Conservation (phyloP, 768 basidiomycete genomes). For the Daedaleopsis sinensis region DNA sequence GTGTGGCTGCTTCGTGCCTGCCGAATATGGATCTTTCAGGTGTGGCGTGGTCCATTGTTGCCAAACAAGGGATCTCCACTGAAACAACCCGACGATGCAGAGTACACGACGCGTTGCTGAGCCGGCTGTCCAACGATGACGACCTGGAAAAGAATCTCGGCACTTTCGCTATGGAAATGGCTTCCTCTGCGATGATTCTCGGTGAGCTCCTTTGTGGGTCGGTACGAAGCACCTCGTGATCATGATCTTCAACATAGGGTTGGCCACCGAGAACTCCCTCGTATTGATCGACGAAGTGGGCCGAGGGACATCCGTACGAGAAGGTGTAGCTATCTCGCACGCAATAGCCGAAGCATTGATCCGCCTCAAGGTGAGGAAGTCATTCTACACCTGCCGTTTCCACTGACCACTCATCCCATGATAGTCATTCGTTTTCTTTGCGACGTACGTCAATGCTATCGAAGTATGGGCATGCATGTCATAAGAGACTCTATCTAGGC, state of each 20-base stretch:
- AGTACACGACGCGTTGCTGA: conserved; percentile 82
- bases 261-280: conserved; percentile 71
- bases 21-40: conserved; percentile 91
- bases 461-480: not conserved
- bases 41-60: conserved; percentile 21
- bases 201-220: conserved; percentile 43
- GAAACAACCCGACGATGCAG: conserved; percentile 37
- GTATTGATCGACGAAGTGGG: conserved; percentile 93
- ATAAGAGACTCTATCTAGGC: conserved; percentile 41
- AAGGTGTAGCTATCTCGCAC: conserved; percentile 81
- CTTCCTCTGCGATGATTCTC: conserved; percentile 87
- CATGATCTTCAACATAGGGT: conserved; percentile 43
- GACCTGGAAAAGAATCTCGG: conserved; percentile 88
- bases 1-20: conserved; percentile 91
- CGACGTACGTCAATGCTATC: conserved; percentile 61
- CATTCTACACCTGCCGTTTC: not conserved
- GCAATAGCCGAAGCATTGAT: conserved; percentile 84
- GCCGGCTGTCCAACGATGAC: conserved; percentile 92
- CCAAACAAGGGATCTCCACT: not conserved
- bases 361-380: conserved; percentile 57
- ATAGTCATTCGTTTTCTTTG: conserved; percentile 88
- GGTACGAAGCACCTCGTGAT: not conserved
- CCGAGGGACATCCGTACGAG: conserved; percentile 84
- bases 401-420: conserved; percentile 1
- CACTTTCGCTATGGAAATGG: conserved; percentile 97